Base-by-base conservation (phyloP, 1,284 basidiomycete genomes). In the Pseudozyma hubeiensis region DNA sequence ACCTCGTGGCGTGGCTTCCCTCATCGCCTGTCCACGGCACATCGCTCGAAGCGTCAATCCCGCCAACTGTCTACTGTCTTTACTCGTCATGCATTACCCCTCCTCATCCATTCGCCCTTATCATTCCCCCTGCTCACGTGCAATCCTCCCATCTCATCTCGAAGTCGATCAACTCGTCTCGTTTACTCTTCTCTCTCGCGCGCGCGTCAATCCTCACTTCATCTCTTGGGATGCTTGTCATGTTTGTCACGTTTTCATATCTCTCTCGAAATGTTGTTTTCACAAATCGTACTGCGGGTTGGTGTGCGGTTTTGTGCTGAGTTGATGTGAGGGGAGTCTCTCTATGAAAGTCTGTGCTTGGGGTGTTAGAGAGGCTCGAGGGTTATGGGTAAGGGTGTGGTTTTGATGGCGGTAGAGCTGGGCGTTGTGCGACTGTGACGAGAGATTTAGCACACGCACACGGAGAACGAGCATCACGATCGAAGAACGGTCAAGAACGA, bases 51-150 rank as follows among this genome's bases (percentile, higher is more conserved):
- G 29, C 41, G 33, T 31, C 44, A 39, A 45, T 37, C 51, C 45
- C 45, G 51, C 67, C 67, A 70, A 70, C 67, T 70, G 56, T 64
- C 48, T 60, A 70, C 67, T 49, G 67, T 70, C 67, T 70, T 64
- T 70, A 70, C 67, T 64, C 53, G 44, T 48, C 39, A 61, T 60
- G 58, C 64, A 66, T 55, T 43, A 43, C 16, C 47, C 52, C 52
- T 14, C 48, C 29, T 24, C 17, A 5, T 16, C 10, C 43, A 3
- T 40, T n/a, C 33, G n/a, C 30, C 52, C 9, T 9, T 44, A n/a
- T 19, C 43, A 7, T 33, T 16, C 51, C 39, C 29, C 40, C 11
- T 30, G 31, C n/a, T 39, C 35, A 40, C 35, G 35, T 14, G 40
- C 45, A 46, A 46, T 7, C 6, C 40, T 19, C 10, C 40, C 44